These are phyloP conservation scores for Skeletonema marinoi DNA, from an alignment of 108 stramenopile genomes.

Conservation along the genomic window DNA sequence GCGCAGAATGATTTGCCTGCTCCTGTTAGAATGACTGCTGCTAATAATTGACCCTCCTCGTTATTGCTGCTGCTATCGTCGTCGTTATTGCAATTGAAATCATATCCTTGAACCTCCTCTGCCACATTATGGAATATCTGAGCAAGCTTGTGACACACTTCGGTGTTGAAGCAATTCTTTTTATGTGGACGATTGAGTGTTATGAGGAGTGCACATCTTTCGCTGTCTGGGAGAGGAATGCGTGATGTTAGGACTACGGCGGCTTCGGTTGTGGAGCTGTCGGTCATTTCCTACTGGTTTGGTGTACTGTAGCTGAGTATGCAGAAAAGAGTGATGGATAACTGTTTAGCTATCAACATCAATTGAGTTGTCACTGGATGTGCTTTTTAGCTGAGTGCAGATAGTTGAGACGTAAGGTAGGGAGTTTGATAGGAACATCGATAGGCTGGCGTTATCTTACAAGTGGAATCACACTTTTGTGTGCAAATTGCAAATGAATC, in stretches of 20 bases:
- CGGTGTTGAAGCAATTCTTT: slow-evolving; percentile 57
- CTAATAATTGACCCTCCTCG: slow-evolving; percentile 14
- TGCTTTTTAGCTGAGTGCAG: background rate
- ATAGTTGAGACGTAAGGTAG: background rate
- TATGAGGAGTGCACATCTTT: slow-evolving; percentile 36
- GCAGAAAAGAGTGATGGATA: no score
- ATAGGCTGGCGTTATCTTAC: background rate
- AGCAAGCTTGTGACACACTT: slow-evolving; percentile 36
- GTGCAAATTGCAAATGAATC: no score
- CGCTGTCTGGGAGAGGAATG: slow-evolving; percentile 29
- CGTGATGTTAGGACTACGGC: slow-evolving; percentile 27
- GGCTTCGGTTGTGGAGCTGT: background rate
- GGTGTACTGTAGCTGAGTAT: no score
- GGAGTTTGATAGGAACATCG: background rate
- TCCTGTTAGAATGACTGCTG: slow-evolving; percentile 54
- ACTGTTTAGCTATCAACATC: no score
- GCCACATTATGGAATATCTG: slow-evolving; percentile 31
- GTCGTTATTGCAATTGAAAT: background rate
- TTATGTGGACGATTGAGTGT: slow-evolving; percentile 52
- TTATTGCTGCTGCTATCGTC: slow-evolving; percentile 1
- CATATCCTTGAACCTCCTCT: slow-evolving; percentile 29
- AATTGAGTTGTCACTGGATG: no score
- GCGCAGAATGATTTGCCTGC: slow-evolving; percentile 54
- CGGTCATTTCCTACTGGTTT: no score
- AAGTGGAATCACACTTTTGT: background rate